Base-by-base conservation (phyloP, 345 rosid species). In the Alliaria petiolata region DNA sequence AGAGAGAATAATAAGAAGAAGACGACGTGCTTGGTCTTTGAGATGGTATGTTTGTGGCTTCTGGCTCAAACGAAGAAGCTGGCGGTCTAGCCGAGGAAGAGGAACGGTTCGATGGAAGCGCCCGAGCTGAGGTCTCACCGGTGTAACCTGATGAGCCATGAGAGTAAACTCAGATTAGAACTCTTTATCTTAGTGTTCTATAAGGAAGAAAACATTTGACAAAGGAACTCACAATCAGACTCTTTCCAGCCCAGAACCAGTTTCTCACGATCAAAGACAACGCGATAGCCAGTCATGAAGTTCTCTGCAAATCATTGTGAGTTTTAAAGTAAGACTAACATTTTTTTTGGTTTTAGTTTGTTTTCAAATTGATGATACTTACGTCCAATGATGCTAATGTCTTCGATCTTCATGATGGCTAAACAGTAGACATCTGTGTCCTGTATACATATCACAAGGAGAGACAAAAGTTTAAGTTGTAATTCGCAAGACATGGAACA, bases 301-400 rank as follows among this genome's bases (percentile, higher is more conserved):
- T 91, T 91, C 79, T 91, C 96, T 92, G 89, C 70, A 67, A 25
- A 60, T 65, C 57, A 40, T 25, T 1, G 8, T 50, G 4, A 59
- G 73, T 67, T 22, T 60, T 16, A 3, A 28, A 44, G 42, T 9
- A 16, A 33, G 56, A 67, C 36, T 22, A 53, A 53, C 65, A 43
- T 20, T 49, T 20, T 49, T 34, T 28, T n/a, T 39, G 7, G 58
- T 28, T n/a, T 39, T 10, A 50, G n/a, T 9, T 47, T 59, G 31
- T 35, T 19, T 17, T 45, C n/a, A 50, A 52, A 22, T 7, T 26
- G 34, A n/a, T 26, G 34, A 64, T 77, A 85, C 98, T 92, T 75
- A 92, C 97, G 97, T 79, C 97, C 98, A 6, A 93, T 89, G 73
- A 93, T 86, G 72, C 93, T 88, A 53, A 89, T 72, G 42, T 80